Base-by-base conservation (phyloP, 176 grass and related monocot species). In the Oryza glaberrima region DNA sequence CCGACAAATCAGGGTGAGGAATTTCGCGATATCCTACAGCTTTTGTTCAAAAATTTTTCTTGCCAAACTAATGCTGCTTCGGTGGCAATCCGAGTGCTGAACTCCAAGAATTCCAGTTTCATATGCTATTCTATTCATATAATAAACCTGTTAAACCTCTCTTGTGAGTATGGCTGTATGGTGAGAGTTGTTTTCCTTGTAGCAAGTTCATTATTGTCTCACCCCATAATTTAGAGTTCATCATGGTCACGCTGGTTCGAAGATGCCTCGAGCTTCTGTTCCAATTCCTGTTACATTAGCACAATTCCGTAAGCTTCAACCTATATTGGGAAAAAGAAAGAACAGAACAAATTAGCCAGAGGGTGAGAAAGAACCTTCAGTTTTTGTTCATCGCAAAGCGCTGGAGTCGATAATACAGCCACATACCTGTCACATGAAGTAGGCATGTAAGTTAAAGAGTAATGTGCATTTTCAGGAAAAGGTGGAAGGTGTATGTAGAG, bases 361-460 rank as follows among this genome's bases (percentile, higher is more conserved):
- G 22, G 17, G 32, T 7, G 17, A 82, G 68, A 76, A 46, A 26
- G 17, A 73, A 96, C 96, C 96, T 99, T 96, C 65, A 96, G 68
- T 63, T 89, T 99, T 47, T 96, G 88, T 83, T 98, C 93, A 36
- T 63, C 20, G 30, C 96, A 98, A 35, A 92, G 19, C 72, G 89
- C 84, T 6, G 96, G 96, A 45, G 93, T 98, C 58, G 91, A 96
- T 70, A 99, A 36, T 63, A 92, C 88, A 75, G 96, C 93, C 1
- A 81, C 88, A 82, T 99, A 99, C 80, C 96, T 99, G 88, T 23
- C 82, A 86, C 69, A 25, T 4, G 4, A 78, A 61, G 85, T 72
- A 61, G 13, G 72, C 30, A 67, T 43, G 78, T 60, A 81, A 74
- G 52, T 75, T 63, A 41, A 32, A 41, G 9, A n/a, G 16, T 48